phyloP scores from a whole-genome alignment of 202 grass and related monocot species.

The Panicum hallii region DNA sequence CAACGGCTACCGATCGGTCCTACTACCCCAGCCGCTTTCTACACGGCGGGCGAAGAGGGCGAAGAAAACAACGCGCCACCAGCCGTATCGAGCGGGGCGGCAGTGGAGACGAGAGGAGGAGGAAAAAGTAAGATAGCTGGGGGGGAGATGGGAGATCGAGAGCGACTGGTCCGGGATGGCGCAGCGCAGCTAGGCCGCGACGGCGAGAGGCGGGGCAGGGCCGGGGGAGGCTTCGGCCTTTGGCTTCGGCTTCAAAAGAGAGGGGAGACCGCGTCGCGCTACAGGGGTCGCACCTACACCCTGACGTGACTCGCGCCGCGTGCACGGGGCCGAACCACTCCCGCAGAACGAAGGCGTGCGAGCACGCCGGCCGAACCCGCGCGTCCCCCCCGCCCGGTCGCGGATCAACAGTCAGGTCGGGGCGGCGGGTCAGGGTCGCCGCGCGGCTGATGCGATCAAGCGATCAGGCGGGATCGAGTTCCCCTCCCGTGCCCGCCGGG shows the following conservation, averaged over 20 bases:
- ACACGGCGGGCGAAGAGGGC: neutral
- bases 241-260: constrained; percentile 13
- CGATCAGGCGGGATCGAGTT: neutral
- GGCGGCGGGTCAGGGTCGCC: neutral
- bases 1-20: constrained; percentile 9
- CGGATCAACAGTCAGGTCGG: neutral
- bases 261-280: constrained; percentile 15
- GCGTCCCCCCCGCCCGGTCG: too few species aligned
- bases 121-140: neutral
- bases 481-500: neutral
- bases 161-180: constrained; percentile 33
- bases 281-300: constrained; percentile 29
- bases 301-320: constrained; percentile 26
- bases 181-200: constrained; percentile 8
- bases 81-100: neutral
- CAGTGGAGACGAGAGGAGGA: constrained; percentile 17
- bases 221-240: neutral
- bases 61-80: constrained; percentile 57
- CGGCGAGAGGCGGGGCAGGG: constrained; percentile 4
- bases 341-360: neutral
- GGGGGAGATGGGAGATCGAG: neutral
- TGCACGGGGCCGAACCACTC: neutral
- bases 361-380: too few species aligned
- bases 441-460: neutral
- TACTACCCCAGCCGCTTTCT: constrained; percentile 16